phyloP scores from a whole-genome alignment of 768 basidiomycete genomes.

The Boletus subcaerulescens region DNA sequence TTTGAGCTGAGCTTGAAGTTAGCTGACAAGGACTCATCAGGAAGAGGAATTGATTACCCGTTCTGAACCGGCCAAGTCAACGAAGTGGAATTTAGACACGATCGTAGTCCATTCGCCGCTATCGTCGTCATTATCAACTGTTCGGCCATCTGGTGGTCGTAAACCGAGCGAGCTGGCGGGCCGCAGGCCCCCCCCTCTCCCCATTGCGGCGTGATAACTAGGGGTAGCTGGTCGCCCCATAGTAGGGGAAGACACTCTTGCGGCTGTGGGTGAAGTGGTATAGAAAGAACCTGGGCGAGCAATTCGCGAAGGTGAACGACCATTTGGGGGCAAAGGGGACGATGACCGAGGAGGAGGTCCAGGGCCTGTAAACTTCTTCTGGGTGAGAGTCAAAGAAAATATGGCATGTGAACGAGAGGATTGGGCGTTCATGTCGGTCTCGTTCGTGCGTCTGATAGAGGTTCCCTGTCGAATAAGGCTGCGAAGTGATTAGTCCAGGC shows the following conservation, averaged over 20 bases:
- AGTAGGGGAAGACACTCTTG: slow-evolving; percentile 71
- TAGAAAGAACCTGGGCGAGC: slow-evolving; percentile 83
- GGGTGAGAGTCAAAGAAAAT: slow-evolving; percentile 92
- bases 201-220: slow-evolving; percentile 73
- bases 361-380: slow-evolving; percentile 80
- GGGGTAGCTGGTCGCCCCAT: slow-evolving; percentile 77
- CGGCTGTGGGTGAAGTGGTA: slow-evolving; percentile 33
- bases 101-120: slow-evolving; percentile 85
- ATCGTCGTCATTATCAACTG: slow-evolving; percentile 51
- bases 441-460: slow-evolving; percentile 88
- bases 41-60: slow-evolving; percentile 47
- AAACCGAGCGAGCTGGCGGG: slow-evolving; percentile 80
- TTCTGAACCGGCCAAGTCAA: slow-evolving; percentile 96
- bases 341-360: slow-evolving; percentile 69
- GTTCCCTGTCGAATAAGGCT: slow-evolving; percentile 89
- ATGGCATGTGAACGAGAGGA: slow-evolving; percentile 98
- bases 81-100: slow-evolving; percentile 96
- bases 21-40: slow-evolving; percentile 8
- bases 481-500: slow-evolving; percentile 24
- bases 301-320: slow-evolving; percentile 75
- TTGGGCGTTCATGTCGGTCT: slow-evolving; percentile 99
- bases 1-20: slow-evolving; percentile 62
- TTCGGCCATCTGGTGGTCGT: slow-evolving; percentile 49
- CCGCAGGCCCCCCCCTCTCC: slow-evolving; percentile 60
- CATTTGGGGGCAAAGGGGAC: slow-evolving; percentile 70